Evolutionary conservation across 495 filamentous ascomycete species (phyloP), one percentile per base, ranked within the genome.

Genomic region (Daldinia caldariorum): DNA sequence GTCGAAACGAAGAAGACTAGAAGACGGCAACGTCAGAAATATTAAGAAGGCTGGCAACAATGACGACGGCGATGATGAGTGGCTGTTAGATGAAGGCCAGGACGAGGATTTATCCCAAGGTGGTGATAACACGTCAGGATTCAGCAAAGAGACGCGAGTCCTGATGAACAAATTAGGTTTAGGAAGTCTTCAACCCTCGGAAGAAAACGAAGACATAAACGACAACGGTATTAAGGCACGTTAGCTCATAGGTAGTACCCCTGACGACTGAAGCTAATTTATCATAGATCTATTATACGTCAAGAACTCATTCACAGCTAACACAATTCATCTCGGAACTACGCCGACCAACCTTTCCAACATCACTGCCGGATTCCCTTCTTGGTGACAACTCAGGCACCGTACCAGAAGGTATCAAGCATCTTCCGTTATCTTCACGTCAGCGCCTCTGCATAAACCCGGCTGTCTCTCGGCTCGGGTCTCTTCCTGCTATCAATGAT

Each of bases 401-500:
- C 20, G 73, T 85, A 9, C 82, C 84, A 37, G 90, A 94, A 73
- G 82, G 84, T 5, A 77, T 97, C 32, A 97, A 95, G 71, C 92
- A 98, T 69, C 79, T 99, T 4, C 89, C 93, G 0, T 80, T 99
- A 8, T 97, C 94, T 4, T 97, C 95, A 0, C 85, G 95, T 31
- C 97, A 94, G 71, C 94, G 93, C 65, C 83, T 99, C 2, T 99
- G 95, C 78, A 97, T 98, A 74, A 97, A 98, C 72, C 85, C 91
- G 4, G 87, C 88, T 29, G 94, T 99, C 14, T 81, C 83, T 43
- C 87, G 85, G 18, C 85, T 97, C 10, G 85, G 85, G 0, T 92
- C 86, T 67, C 81, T 89, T 16, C 90, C 91, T 0, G 93, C 94
- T 10, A 97, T 99, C 79, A 99, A 98, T 71, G 95, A 98, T 79